Percentiles rank a stretch among this genome's conserved stretches.
phyloP scores from a whole-genome alignment of 225 moss, liverwort and hornwort species.

The Pleurozium schreberi region DNA sequence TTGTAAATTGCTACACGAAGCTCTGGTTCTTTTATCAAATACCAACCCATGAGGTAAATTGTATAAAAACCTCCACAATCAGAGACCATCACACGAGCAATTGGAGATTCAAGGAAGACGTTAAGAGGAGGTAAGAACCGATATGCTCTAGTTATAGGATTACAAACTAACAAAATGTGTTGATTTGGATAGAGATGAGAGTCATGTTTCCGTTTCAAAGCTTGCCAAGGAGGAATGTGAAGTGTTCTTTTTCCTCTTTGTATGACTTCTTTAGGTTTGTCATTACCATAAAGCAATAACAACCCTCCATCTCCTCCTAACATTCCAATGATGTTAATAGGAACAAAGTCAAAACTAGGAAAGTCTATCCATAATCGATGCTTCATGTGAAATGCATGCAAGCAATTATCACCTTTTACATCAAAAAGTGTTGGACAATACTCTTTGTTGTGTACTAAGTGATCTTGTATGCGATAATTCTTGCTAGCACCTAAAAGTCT shows the following conservation, averaged over 20 bases:
- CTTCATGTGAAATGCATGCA: constrained; percentile 15
- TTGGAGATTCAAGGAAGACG: neutral
- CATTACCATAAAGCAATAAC: constrained; percentile 14
- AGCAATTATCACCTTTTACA: neutral
- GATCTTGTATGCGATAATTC: constrained; percentile 2
- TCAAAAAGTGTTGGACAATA: constrained; percentile 42
- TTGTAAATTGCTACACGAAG: constrained; percentile 15
- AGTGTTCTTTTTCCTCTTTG: neutral
- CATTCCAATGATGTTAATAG: constrained; percentile 23
- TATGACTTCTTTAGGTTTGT: constrained; percentile 6
- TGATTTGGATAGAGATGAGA: constrained; percentile 12
- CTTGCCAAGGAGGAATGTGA: constrained; percentile 14
- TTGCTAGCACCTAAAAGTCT: constrained; percentile 7
- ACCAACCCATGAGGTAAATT: constrained; percentile 36
- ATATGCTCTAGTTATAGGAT: constrained; percentile 27
- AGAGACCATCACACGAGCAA: constrained; percentile 8
- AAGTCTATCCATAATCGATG: constrained; percentile 9
- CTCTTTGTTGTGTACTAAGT: constrained; percentile 23
- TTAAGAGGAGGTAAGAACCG: constrained; percentile 15
- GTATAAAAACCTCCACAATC: constrained; percentile 1
- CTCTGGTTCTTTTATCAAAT: neutral
- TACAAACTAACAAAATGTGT: constrained; percentile 21
- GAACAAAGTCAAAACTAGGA: constrained; percentile 13
- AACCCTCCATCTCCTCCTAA: constrained; percentile 39
- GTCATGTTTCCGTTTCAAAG: neutral